Evolutionary conservation across 2,329 filamentous ascomycete species (phyloP), one percentile per base, ranked within the genome.

Genomic region (Diplodia sapinea): DNA sequence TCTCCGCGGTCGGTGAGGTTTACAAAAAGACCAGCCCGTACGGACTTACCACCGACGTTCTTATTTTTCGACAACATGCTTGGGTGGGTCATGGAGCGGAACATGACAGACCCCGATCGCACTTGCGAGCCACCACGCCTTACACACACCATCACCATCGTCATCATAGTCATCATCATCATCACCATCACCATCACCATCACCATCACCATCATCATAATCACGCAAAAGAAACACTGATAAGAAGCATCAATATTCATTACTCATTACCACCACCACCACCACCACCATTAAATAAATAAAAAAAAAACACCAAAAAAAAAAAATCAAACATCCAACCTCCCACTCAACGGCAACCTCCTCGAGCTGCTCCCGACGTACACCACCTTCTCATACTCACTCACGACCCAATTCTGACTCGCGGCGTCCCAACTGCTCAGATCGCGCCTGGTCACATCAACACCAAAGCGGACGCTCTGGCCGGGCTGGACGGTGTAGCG

Each of bases 371-470:
- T 83, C 31, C 87, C 87, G 6, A 89, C 87, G 70, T 85, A 86
- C 50, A 88, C 83, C 68, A 81, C 88, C 82, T 88, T 88, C 64
- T 82, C 78, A 71, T 86, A 82, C 26, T 80, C 73, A 36, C 81
- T 82, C 65, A 89, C 82, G 55, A 93, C 86, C 94, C 94, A 98
- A 82, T 97, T 89, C 83, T 97, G 94, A n/a, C 81, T 77, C 1
- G 75, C 83, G 0, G 86, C 82, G 72, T 97, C 92, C 94, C 94
- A 97, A 81, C 93, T 95, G 76, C 90, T 93, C 67, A 97, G 72
- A 75, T 97, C 94, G 67, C 93, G 88, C 49, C 94, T 86, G 6
- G 89, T 93, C 66, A 97, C 79, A 17, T 88, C 85, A 0, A 87
- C 88, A 0, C 78, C 83, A 82, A 95, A 96, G 1, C 84, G 86